These are phyloP conservation scores for Cladorrhinum sp. DNA, from an alignment of 2,329 filamentous ascomycete species.

Conservation along the genomic window DNA sequence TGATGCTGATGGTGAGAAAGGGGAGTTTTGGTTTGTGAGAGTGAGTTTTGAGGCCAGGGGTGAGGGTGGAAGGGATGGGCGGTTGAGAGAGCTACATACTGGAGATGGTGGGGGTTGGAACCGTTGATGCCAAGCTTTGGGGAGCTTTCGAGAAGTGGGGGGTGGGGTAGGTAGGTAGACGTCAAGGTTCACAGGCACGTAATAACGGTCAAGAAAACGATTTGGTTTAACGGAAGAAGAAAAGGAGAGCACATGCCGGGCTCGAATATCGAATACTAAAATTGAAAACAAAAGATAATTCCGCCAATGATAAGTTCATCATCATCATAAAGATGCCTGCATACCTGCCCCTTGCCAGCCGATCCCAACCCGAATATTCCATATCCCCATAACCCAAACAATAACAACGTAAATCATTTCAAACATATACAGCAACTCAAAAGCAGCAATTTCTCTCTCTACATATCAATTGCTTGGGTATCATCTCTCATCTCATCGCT, in stretches of 20 bases:
- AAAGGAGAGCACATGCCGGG: too few species aligned
- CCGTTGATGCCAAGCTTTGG: neutral
- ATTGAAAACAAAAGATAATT: too few species aligned
- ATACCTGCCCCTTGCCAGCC: neutral
- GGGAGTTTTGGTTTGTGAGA: neutral
- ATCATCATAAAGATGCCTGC: neutral
- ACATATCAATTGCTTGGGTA: conserved; percentile 50
- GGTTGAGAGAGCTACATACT: neutral
- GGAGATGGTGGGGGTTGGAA: neutral
- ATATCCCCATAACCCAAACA: conserved; percentile 1
- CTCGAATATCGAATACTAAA: too few species aligned
- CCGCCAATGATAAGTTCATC: neutral
- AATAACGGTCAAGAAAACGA: neutral
- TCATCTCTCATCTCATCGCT: conserved; percentile 55
- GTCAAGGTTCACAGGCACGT: neutral
- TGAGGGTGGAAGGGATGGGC: neutral
- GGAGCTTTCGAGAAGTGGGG: neutral
- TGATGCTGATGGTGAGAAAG: neutral
- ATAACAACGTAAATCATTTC: neutral
- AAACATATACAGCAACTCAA: neutral
- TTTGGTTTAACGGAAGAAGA: neutral
- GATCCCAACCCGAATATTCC: neutral
- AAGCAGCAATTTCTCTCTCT: neutral
- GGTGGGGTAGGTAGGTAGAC: neutral
- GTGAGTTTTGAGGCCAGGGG: neutral